Conservation (phyloP, 164 flowering plant genomes). For the Stephania yunnanensis region DNA sequence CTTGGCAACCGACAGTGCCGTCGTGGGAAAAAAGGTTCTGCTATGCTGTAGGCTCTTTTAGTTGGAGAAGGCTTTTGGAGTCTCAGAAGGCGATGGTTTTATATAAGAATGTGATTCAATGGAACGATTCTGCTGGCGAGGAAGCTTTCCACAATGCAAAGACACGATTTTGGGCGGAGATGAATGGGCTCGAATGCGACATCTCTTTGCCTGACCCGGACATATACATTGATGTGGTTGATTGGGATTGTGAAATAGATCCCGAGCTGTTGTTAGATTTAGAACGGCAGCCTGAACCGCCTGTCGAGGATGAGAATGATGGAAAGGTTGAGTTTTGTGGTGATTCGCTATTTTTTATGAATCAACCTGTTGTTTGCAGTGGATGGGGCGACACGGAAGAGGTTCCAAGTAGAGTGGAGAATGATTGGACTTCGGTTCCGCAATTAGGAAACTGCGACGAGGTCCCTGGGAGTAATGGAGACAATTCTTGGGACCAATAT, state of each 20-base stretch:
- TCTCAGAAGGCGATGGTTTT: constrained; percentile 31
- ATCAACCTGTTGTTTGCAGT: constrained; percentile 15
- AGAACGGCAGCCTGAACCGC: constrained; percentile 24
- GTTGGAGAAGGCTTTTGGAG: constrained; percentile 55
- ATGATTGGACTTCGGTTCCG: neutral
- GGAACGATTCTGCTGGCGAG: constrained; percentile 75
- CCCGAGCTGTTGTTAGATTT: constrained; percentile 41
- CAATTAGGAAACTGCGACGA: neutral
- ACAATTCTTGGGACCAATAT: constrained; percentile 23
- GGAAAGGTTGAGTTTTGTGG: constrained; percentile 5
- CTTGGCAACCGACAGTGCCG: constrained; percentile 43
- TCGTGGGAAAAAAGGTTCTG: constrained; percentile 70
- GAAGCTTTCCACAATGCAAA: constrained; percentile 65
- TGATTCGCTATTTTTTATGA: constrained; percentile 11
- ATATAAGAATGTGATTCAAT: constrained; percentile 35
- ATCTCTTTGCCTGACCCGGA: constrained; percentile 52
- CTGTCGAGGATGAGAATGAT: constrained; percentile 22
- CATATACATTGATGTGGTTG: constrained; percentile 48
- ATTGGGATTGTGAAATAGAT: constrained; percentile 47
- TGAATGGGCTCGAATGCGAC: constrained; percentile 38
- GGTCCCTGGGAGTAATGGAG: constrained; percentile 2
- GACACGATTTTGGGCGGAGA: constrained; percentile 45
- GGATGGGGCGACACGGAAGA: constrained; percentile 34
- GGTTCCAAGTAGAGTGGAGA: neutral
- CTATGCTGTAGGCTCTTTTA: constrained; percentile 33